phyloP scores from a whole-genome alignment of 148 eudicot genomes.

The Cornus suecica region DNA sequence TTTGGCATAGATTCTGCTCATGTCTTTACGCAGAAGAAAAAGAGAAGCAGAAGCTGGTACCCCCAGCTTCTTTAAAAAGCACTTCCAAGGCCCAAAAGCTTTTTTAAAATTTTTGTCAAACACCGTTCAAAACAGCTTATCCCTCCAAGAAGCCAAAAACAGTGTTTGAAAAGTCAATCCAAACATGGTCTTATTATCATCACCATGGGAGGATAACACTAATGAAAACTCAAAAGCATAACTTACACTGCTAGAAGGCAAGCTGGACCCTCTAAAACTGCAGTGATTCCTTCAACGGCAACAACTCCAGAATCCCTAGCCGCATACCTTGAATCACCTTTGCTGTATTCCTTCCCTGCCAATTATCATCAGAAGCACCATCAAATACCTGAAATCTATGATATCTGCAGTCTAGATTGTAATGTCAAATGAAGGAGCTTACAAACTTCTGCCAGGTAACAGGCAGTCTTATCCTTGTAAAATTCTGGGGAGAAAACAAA shows the following conservation, averaged over 20 bases:
- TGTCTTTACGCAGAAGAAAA: too few relatives aligned
- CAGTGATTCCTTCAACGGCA: conserved; percentile 79
- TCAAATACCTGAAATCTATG: background rate
- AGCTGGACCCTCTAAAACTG: conserved; percentile 83
- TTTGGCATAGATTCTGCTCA: too few relatives aligned
- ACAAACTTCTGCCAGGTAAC: conserved; percentile 87
- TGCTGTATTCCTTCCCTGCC: conserved; percentile 94
- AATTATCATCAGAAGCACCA: background rate
- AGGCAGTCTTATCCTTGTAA: conserved; percentile 54
- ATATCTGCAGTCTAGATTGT: background rate
- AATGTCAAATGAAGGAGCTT: conserved; percentile 24
- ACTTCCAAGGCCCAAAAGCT: too few relatives aligned
- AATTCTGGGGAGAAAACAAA: conserved; percentile 83
- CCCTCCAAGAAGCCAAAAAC: too few relatives aligned
- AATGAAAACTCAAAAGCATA: background rate
- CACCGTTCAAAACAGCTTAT: too few relatives aligned
- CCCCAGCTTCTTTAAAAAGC: too few relatives aligned
- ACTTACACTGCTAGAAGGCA: conserved; percentile 82
- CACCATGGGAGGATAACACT: too few relatives aligned
- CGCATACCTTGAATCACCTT: conserved; percentile 92
- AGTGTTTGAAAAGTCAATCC: too few relatives aligned
- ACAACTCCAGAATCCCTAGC: conserved; percentile 65
- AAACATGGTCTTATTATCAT: too few relatives aligned
- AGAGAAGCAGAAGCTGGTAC: too few relatives aligned
- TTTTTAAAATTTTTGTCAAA: too few relatives aligned